phyloP scores from a whole-genome alignment of 495 filamentous ascomycete species.

The Hyaloscypha finlandica region DNA sequence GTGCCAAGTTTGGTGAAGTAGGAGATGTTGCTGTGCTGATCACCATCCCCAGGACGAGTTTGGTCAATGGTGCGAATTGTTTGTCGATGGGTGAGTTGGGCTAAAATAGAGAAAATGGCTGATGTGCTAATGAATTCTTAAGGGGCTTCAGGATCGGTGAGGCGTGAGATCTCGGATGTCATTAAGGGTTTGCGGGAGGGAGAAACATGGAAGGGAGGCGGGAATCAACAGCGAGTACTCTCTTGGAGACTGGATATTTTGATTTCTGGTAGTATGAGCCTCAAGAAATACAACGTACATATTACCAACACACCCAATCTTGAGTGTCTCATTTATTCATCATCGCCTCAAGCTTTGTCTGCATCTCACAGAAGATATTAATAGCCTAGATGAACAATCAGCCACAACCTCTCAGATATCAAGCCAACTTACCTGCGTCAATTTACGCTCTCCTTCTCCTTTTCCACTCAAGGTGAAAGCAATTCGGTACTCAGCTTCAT shows the following conservation, averaged over 20 bases:
- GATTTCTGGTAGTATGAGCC: too few relatives aligned
- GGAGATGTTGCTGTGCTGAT: constrained; percentile 18
- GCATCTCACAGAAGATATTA: constrained; percentile 62
- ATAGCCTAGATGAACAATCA: constrained; percentile 44
- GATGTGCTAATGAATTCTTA: not conserved
- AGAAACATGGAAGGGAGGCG: not conserved
- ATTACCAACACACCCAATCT: too few relatives aligned
- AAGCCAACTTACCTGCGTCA: constrained; percentile 42
- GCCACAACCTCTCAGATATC: constrained; percentile 3
- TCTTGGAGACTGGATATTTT: not conserved
- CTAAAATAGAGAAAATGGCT: not conserved
- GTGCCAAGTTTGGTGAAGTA: constrained; percentile 15
- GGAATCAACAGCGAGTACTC: not conserved
- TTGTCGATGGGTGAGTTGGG: constrained; percentile 19
- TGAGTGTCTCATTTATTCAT: constrained; percentile 25
- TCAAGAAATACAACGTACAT: too few relatives aligned
- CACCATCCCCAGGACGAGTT: constrained; percentile 15
- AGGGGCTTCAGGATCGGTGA: constrained; percentile 17
- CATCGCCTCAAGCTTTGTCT: constrained; percentile 52
- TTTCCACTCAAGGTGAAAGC: constrained; percentile 50
- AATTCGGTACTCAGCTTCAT: constrained; percentile 51
- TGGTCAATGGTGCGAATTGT: constrained; percentile 21
- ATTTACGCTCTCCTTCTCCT: constrained; percentile 53
- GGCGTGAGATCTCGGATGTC: not conserved
- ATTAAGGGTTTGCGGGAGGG: too few relatives aligned